A percentile compares a stretch with the other conserved stretches of the same genome.
Evolutionary conservation across 306 rosid genomes (phyloP).

Genomic region (Benincasa hispida): DNA sequence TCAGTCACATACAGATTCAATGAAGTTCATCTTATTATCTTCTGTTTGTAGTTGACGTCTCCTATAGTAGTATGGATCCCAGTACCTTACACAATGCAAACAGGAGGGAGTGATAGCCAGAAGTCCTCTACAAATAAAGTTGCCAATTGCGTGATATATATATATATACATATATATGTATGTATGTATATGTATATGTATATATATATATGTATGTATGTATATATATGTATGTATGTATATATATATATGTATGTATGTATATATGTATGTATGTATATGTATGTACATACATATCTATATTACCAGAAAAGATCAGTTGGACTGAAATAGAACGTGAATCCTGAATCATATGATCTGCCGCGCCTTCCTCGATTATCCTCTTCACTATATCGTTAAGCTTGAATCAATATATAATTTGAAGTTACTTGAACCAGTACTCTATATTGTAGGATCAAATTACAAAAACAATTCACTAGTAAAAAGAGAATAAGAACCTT

Average conservation of each 20-base stretch:
- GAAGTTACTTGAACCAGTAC: background rate
- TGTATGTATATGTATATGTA: no score
- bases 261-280: no score
- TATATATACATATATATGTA: background rate
- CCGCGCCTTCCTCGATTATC: constrained; percentile 94
- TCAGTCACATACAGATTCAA: constrained; percentile 72
- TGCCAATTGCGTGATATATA: background rate
- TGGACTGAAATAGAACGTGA: constrained; percentile 56
- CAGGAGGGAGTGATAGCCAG: constrained; percentile 4
- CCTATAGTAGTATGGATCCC: constrained; percentile 95
- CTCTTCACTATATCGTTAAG: constrained; percentile 51
- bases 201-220: no score
- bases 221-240: no score
- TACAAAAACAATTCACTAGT: background rate
- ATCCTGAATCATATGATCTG: constrained; percentile 75
- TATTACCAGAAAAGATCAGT: constrained; percentile 79
- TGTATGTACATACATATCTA: no score
- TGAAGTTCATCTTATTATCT: constrained; percentile 64
- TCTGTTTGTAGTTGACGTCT: constrained; percentile 56
- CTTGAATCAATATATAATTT: constrained; percentile 13
- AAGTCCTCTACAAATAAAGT: constrained; percentile 7
- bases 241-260: no score
- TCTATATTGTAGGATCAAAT: background rate
- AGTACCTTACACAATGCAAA: constrained; percentile 49
- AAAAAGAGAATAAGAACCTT: constrained; percentile 28